Evolutionary conservation across 768 basidiomycete genomes (phyloP).

Genomic region (Amanita rubescens): DNA sequence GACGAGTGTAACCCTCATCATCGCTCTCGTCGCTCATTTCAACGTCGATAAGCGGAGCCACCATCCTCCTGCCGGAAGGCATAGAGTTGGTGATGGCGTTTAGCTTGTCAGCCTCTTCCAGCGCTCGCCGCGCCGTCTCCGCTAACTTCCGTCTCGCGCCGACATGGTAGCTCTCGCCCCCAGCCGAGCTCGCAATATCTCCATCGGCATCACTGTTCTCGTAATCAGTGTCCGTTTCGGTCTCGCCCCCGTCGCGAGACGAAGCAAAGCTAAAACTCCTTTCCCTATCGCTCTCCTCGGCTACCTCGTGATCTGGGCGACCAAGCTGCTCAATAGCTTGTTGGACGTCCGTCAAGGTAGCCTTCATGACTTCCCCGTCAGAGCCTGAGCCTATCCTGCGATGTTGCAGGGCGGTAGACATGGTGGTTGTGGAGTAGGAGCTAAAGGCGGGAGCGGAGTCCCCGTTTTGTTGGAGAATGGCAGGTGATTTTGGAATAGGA

Average conservation of each 20-base stretch:
- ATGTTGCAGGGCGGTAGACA: conserved; percentile 11
- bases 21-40: conserved; percentile 80
- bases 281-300: conserved; percentile 42
- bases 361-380: conserved; percentile 62
- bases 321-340: conserved; percentile 86
- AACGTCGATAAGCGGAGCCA: conserved; percentile 60
- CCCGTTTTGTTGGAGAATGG: conserved; percentile 22
- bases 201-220: conserved; percentile 37
- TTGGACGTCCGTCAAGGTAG: conserved; percentile 87
- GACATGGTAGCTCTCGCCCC: conserved; percentile 47
- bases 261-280: conserved; percentile 77
- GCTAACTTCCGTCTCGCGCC: conserved; percentile 60
- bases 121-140: conserved; percentile 55
- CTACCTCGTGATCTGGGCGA: conserved; percentile 24
- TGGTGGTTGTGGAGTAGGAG: neutral
- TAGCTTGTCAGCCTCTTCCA: conserved; percentile 48
- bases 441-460: neutral
- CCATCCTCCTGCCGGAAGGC: conserved; percentile 18
- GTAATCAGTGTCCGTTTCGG: conserved; percentile 52
- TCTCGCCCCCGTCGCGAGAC: conserved; percentile 50
- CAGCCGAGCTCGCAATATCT: conserved; percentile 8
- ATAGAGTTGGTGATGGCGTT: conserved; percentile 26
- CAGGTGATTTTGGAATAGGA: conserved; percentile 31
- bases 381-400: conserved; percentile 16
- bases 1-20: conserved; percentile 37